phyloP scores from a whole-genome alignment of 129 eudicot genomes.

The Pseudognaphalium luteoalbum region DNA sequence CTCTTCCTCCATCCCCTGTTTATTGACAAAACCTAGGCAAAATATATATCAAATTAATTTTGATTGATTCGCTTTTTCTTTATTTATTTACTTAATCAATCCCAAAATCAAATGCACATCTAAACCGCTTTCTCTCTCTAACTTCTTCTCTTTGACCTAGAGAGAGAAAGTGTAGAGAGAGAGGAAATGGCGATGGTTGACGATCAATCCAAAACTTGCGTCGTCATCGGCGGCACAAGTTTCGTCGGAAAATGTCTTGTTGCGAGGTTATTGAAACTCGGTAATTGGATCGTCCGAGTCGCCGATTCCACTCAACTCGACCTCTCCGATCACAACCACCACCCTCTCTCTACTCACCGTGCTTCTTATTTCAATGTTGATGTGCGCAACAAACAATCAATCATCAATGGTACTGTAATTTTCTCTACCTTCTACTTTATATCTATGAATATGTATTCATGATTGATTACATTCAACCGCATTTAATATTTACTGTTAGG shows the following conservation, averaged over 20 bases:
- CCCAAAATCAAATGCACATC: slow-evolving; percentile 14
- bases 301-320: slow-evolving; percentile 61
- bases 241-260: slow-evolving; percentile 72
- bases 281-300: slow-evolving; percentile 77
- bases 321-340: slow-evolving; percentile 31
- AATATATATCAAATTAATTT: not conserved
- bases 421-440: not conserved
- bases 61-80: slow-evolving; percentile 1
- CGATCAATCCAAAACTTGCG: slow-evolving; percentile 47
- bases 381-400: slow-evolving; percentile 45
- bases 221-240: slow-evolving; percentile 71
- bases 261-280: slow-evolving; percentile 53
- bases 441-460: slow-evolving; percentile 3
- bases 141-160: slow-evolving; percentile 44
- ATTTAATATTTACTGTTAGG: not conserved
- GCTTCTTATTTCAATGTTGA: slow-evolving; percentile 71
- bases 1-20: slow-evolving; percentile 3
- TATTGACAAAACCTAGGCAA: slow-evolving; percentile 23
- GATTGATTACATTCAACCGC: not conserved
- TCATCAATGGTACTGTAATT: slow-evolving; percentile 48
- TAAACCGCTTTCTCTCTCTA: slow-evolving; percentile 33
- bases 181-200: slow-evolving; percentile 29
- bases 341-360: slow-evolving; percentile 59
- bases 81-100: not conserved
- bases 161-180: slow-evolving; percentile 44